phyloP scores from a whole-genome alignment of 371 early-diverging fungal species.

The Saksenaea oblongispora region DNA sequence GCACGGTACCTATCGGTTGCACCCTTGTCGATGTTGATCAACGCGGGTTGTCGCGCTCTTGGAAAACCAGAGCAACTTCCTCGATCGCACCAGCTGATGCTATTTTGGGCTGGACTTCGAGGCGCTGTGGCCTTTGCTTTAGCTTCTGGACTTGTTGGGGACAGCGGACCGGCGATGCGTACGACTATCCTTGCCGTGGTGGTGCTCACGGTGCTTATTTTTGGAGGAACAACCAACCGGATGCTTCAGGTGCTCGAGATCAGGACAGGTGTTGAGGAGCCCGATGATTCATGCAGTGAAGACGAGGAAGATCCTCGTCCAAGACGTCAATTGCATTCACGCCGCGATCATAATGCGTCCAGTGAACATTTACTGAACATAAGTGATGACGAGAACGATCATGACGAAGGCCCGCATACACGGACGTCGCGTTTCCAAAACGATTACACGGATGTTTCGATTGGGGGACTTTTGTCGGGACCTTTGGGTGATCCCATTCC shows the following conservation, averaged over 20 bases:
- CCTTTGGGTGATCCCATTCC: slow-evolving; percentile 57
- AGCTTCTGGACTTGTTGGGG: slow-evolving; percentile 78
- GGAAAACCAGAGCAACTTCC: slow-evolving; percentile 63
- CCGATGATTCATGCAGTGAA: slow-evolving; percentile 54
- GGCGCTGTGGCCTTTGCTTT: slow-evolving; percentile 96
- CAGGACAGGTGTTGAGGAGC: slow-evolving; percentile 71
- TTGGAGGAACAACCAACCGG: slow-evolving; percentile 87
- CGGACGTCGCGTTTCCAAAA: slow-evolving; percentile 17
- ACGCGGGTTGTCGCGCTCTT: slow-evolving; percentile 60
- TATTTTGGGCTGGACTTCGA: slow-evolving; percentile 94
- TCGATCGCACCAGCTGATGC: slow-evolving; percentile 87
- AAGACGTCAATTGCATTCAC: slow-evolving; percentile 19
- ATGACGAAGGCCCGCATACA: slow-evolving; percentile 12
- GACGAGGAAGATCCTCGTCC: slow-evolving; percentile 49
- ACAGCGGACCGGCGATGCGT: slow-evolving; percentile 69
- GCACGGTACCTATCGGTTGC: slow-evolving; percentile 85
- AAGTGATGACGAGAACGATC: slow-evolving; percentile 21
- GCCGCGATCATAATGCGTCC: slow-evolving; percentile 16
- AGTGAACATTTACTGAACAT: slow-evolving; percentile 24
- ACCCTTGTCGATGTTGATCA: slow-evolving; percentile 80
- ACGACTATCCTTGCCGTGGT: slow-evolving; percentile 91
- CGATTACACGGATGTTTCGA: slow-evolving; percentile 37
- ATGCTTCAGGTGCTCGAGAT: slow-evolving; percentile 79
- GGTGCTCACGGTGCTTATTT: slow-evolving; percentile 82
- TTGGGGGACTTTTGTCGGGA: slow-evolving; percentile 42